Evolutionary conservation across 768 basidiomycete species (phyloP).

Genomic region (Pisolithus albus): DNA sequence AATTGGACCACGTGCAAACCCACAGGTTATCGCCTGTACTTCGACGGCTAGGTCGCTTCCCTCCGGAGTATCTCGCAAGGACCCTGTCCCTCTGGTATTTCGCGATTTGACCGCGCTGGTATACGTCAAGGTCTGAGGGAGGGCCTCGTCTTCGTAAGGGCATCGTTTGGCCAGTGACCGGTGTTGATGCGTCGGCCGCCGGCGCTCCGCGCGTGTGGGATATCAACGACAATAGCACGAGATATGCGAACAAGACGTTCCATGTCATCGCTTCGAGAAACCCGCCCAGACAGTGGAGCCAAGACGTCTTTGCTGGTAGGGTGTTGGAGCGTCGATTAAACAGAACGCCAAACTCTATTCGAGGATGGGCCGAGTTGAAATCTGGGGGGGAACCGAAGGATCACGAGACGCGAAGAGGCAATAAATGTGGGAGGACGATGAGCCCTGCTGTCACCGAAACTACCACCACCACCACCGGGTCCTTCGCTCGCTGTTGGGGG

Average conservation of each 20-base stretch:
- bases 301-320: no score
- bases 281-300: no score
- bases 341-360: no score
- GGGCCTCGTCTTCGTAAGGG: conserved; percentile 15
- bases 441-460: no score
- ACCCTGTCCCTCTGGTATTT: conserved; percentile 37
- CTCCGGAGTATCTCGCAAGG: conserved; percentile 40
- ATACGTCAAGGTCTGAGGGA: background rate
- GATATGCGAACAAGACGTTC: conserved; percentile 2
- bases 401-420: no score
- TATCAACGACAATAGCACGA: conserved; percentile 11
- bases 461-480: no score
- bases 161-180: conserved; percentile 12
- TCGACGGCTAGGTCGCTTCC: conserved; percentile 29
- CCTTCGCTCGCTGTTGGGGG: no score
- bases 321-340: no score
- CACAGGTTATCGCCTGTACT: conserved; percentile 48
- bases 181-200: background rate
- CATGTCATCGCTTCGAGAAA: no score
- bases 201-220: conserved; percentile 11
- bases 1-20: conserved; percentile 15
- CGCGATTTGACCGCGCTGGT: conserved; percentile 27
- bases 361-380: no score
- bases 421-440: no score
- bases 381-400: no score